Conservation (phyloP, 2,329 filamentous ascomycete genomes). For the Pyricularia pennisetigena region DNA sequence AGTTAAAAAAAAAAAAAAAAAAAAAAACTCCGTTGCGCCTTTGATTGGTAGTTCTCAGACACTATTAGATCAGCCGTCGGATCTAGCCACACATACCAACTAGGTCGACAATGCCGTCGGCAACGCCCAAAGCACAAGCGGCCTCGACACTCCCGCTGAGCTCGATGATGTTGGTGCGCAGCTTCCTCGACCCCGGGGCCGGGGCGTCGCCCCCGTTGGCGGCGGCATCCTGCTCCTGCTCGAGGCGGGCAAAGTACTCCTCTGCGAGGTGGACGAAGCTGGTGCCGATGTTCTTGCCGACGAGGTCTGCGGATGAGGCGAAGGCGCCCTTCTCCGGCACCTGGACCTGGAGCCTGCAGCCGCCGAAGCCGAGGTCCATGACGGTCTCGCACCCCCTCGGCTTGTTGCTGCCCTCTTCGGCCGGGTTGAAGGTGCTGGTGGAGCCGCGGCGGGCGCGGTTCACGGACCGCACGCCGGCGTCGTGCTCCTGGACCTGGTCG, state of each 20-base stretch:
- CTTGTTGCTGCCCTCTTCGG: conserved; percentile 30
- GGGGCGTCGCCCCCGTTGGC: conserved; percentile 12
- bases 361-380: conserved; percentile 82
- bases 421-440: conserved; percentile 30
- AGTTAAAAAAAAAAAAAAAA: no score
- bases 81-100: conserved; percentile 60
- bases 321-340: conserved; percentile 79
- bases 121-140: conserved; percentile 88
- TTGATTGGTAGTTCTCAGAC: not conserved
- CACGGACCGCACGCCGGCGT: conserved; percentile 47
- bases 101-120: conserved; percentile 94
- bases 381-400: conserved; percentile 67
- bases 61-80: not conserved
- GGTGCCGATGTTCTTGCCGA: conserved; percentile 90
- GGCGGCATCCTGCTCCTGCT: conserved; percentile 37
- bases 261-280: conserved; percentile 83
- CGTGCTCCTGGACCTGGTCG: conserved; percentile 89
- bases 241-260: conserved; percentile 75
- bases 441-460: conserved; percentile 28
- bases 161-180: conserved; percentile 85
- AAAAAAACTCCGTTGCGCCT: not conserved
- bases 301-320: conserved; percentile 59
- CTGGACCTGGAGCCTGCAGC: conserved; percentile 93
- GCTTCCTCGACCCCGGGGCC: conserved; percentile 30
- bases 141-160: conserved; percentile 95